phyloP scores from a whole-genome alignment of 2,329 filamentous ascomycete genomes.

The Scolecobasidium constrictum region DNA sequence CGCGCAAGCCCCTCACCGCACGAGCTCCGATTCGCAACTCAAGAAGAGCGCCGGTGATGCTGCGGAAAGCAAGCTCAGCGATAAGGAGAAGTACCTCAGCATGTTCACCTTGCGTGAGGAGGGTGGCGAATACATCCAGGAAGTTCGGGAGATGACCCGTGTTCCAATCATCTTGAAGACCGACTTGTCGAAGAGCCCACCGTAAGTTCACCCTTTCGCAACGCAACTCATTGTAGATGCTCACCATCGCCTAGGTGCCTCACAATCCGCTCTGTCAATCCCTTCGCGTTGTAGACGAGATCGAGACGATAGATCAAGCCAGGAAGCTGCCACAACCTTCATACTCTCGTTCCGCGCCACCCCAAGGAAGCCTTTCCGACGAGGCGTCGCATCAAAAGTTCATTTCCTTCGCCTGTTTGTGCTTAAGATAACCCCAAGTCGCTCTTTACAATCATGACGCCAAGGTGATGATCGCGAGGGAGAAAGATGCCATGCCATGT shows the following conservation, averaged over 20 bases:
- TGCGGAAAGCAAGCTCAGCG: slow-evolving; percentile 68
- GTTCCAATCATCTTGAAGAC: slow-evolving; percentile 98
- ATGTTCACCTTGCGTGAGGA: slow-evolving; percentile 85
- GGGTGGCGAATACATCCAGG: slow-evolving; percentile 92
- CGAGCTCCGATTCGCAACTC: slow-evolving; percentile 89
- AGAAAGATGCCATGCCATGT: too few relatives aligned
- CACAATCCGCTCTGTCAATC: slow-evolving; percentile 75
- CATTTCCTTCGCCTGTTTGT: background rate
- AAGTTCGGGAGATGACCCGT: slow-evolving; percentile 94
- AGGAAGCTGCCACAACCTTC: too few relatives aligned
- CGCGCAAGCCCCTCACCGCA: slow-evolving; percentile 67
- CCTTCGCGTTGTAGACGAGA: slow-evolving; percentile 49
- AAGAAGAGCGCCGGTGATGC: slow-evolving; percentile 55
- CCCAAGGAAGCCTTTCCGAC: too few relatives aligned
- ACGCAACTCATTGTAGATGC: slow-evolving; percentile 14
- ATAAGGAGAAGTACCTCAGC: slow-evolving; percentile 94
- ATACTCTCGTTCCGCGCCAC: too few relatives aligned
- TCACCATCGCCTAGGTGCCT: slow-evolving; percentile 51
- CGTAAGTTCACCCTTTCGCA: slow-evolving; percentile 55
- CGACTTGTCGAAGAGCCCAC: slow-evolving; percentile 95
- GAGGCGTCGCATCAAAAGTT: too few relatives aligned
- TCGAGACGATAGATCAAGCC: too few relatives aligned
- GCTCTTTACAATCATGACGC: slow-evolving; percentile 1
- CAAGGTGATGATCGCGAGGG: too few relatives aligned
- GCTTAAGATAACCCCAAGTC: background rate